Evolutionary conservation across 768 basidiomycete genomes (phyloP), one percentile per base, ranked within the genome.

Genomic region (Lepiota subincarnata): DNA sequence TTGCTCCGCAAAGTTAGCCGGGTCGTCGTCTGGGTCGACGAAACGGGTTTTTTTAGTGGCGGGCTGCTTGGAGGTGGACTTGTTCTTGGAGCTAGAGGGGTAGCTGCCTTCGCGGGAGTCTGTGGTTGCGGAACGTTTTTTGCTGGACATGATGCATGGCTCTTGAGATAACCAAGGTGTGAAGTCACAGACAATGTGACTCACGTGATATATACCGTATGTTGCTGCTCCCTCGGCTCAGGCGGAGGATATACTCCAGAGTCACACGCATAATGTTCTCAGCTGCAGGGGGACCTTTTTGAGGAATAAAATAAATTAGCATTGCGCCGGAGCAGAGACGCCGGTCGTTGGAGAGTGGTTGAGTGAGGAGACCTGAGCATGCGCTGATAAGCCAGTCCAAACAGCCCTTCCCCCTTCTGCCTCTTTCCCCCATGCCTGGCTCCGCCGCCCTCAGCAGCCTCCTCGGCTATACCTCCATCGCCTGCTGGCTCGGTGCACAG

Each of bases 401-500:
- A n/a, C n/a, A n/a, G n/a, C n/a, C n/a, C n/a, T n/a, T n/a, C n/a
- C n/a, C 24, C 24, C 58, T 59, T 59, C 56, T 61, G 55, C 59
- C 60, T 57, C 51, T 45, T 28, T 43, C 55, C 56, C 46, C 59
- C 47, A 20, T 59, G 38, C 46, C 37, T 47, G 31, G 43, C 51
- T 60, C 57, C 57, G 65, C 57, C 48, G 50, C 62, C 47, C 48
- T 66, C 38, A 89, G 87, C 70, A 82, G 87, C 53, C 49, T 83
- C 39, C 64, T 89, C 38, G 91, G 90, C 8, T 85, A 85, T 59
- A 62, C 73, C 2, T 92, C 88, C 19, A 88, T 93, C 58, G 72
- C 64, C 19, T 89, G 81, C 67, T 94, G 92, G 92, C 69, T 95
- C 2, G 81, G 88, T 10, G 92, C 92, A 2, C 92, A 94, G 66